Conservation (phyloP, 441 rosid genomes). For the Jatropha podagrica region DNA sequence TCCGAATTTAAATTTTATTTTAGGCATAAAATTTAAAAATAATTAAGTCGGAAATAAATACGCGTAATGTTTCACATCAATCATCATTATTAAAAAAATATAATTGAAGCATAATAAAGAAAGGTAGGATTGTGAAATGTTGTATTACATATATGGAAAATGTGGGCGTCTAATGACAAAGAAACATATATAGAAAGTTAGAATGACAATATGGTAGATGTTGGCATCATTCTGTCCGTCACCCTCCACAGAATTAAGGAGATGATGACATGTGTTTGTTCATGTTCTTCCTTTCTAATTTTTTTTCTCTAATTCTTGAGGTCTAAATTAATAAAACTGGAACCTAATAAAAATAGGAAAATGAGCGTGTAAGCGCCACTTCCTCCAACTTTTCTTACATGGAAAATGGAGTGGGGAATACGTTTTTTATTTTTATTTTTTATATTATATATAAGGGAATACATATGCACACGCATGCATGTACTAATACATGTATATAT, state of each 20-base stretch:
- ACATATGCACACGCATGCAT: neutral
- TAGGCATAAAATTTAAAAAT: too few relatives aligned
- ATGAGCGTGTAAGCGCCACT: slow-evolving; percentile 23
- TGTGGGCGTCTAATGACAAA: neutral
- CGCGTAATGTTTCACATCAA: too few relatives aligned
- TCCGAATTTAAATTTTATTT: too few relatives aligned
- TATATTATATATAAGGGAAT: too few relatives aligned
- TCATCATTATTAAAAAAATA: too few relatives aligned
- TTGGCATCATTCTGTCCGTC: slow-evolving; percentile 36
- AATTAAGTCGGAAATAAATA: too few relatives aligned
- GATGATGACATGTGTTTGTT: neutral
- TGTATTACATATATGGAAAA: too few relatives aligned
- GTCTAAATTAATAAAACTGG: neutral
- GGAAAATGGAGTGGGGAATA: neutral
- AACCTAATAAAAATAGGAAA: neutral
- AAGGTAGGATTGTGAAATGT: too few relatives aligned
- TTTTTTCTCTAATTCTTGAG: neutral
- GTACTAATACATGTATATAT: too few relatives aligned
- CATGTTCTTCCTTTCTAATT: neutral
- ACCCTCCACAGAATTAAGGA: slow-evolving; percentile 26
- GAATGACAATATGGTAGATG: slow-evolving; percentile 14
- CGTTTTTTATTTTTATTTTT: too few relatives aligned
- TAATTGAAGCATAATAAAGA: too few relatives aligned
- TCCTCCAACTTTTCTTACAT: neutral
- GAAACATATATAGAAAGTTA: neutral